Evolutionary conservation across 2,329 filamentous ascomycete genomes (phyloP), one percentile per base, ranked within the genome.

Genomic region (Ilyonectria robusta): DNA sequence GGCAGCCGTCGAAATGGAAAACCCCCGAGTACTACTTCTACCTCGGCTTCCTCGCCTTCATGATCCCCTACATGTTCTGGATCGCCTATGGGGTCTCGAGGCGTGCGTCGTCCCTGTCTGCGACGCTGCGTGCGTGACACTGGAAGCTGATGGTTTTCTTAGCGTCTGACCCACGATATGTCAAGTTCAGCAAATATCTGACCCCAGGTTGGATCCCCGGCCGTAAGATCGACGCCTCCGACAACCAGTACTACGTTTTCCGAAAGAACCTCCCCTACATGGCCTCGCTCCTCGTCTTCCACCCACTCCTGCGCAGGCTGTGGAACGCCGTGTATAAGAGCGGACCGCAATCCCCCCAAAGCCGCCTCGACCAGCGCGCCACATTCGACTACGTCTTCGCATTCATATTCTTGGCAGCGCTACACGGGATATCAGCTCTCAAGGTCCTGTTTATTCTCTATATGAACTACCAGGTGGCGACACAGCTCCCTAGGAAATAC

Each of bases 141-240:
- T 23, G 19, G 2, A 13, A 44, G 13, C 72, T 78, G 67, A 80
- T 59, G 26, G 11, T 11, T 37, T 55, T 55, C 40, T 47, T 65
- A 97, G 94, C 92, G 66, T 91, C 90, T 40, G 92, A 98, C 78
- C 93, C 94, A 6, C 91, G 93, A 72, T 99, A 96, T 78, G 79
- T 86, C 65, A 93, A 91, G 72, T 98, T 91, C 78, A 87, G 92
- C 68, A 84, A 85, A 66, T 84, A 91, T 44, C 87, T 99, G 17
- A 91, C 90, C 2, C 86, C 90, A 9, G 97, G 96, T 73, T 99
- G 96, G 96, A 93, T 99, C 64, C 93, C 92, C 8, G 95, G 95
- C 29, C 92, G 95, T 66, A 94, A 94, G 86, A 94, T 98, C 69
- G 96, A 99, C 82, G 91, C 94, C 70, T 96, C 94, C 44, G 96